These are phyloP conservation scores for Sphaerulina vaccinii DNA, from an alignment of 2,329 filamentous ascomycete genomes.

Conservation along the genomic window DNA sequence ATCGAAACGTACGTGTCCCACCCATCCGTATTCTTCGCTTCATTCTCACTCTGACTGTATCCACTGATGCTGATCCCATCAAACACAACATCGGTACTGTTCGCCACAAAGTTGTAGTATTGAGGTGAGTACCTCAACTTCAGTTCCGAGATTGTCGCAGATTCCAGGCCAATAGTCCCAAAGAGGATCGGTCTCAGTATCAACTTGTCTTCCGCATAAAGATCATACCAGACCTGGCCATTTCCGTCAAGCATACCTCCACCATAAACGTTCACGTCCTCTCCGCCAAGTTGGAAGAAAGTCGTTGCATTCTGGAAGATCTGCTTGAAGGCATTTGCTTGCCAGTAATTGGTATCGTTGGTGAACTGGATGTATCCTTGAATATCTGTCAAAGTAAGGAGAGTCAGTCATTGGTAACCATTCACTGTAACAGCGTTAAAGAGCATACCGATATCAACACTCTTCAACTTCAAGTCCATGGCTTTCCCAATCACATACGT, in stretches of 20 bases:
- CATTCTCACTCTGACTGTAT: conserved; percentile 51
- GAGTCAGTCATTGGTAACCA: not conserved
- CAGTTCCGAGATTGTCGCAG: conserved; percentile 59
- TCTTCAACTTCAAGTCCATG: conserved; percentile 62
- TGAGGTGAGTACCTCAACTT: conserved; percentile 60
- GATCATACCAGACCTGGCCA: conserved; percentile 64
- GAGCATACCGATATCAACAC: conserved; percentile 59
- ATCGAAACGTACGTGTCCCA: conserved; percentile 47
- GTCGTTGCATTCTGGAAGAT: conserved; percentile 65
- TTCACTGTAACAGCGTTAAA: not conserved
- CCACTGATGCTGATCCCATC: conserved; percentile 62
- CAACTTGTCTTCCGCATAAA: conserved; percentile 58
- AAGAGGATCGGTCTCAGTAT: conserved; percentile 60
- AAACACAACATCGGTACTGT: conserved; percentile 63
- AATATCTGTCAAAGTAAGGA: conserved; percentile 46
- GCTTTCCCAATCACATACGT: conserved; percentile 64
- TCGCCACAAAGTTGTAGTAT: conserved; percentile 66
- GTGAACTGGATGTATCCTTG: conserved; percentile 62
- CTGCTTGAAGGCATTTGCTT: conserved; percentile 62
- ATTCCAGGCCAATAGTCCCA: conserved; percentile 57
- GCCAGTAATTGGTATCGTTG: conserved; percentile 68
- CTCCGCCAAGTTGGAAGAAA: conserved; percentile 66
- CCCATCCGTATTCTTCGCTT: conserved; percentile 60
- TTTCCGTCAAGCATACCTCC: conserved; percentile 64
- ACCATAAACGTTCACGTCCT: conserved; percentile 67